Percentiles rank a stretch among this genome's conserved stretches.
These are phyloP conservation scores for Talaromyces stipitatus DNA, from an alignment of 495 filamentous ascomycete species.

Conservation along the genomic window DNA sequence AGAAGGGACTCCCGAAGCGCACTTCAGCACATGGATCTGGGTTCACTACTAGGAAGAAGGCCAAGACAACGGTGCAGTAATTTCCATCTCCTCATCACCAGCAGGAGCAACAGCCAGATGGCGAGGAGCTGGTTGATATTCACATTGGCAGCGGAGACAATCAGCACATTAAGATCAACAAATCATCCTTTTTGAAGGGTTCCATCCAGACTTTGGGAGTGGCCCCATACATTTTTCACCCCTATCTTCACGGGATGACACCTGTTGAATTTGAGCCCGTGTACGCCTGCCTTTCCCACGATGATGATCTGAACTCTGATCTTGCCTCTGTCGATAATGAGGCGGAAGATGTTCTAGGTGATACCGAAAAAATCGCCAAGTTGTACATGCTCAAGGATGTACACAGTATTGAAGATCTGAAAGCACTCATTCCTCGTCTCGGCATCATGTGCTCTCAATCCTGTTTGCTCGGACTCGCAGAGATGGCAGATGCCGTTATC, in stretches of 20 bases:
- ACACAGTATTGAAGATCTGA: neutral
- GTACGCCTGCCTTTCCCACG: neutral
- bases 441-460: neutral
- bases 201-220: neutral
- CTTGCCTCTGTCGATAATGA: neutral
- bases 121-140: neutral
- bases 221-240: neutral
- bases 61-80: neutral
- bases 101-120: neutral
- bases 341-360: neutral
- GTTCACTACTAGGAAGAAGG: neutral
- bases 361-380: neutral
- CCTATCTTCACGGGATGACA: neutral
- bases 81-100: neutral
- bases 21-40: neutral
- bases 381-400: neutral
- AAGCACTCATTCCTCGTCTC: neutral
- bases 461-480: neutral
- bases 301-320: neutral
- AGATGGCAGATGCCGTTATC: neutral
- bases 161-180: neutral
- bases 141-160: neutral
- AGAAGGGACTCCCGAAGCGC: neutral
- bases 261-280: neutral
- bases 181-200: neutral